Evolutionary conservation across 2,329 filamentous ascomycete genomes (phyloP), one percentile per base, ranked within the genome.

Genomic region (Aspergillus oerlinghausenensis): DNA sequence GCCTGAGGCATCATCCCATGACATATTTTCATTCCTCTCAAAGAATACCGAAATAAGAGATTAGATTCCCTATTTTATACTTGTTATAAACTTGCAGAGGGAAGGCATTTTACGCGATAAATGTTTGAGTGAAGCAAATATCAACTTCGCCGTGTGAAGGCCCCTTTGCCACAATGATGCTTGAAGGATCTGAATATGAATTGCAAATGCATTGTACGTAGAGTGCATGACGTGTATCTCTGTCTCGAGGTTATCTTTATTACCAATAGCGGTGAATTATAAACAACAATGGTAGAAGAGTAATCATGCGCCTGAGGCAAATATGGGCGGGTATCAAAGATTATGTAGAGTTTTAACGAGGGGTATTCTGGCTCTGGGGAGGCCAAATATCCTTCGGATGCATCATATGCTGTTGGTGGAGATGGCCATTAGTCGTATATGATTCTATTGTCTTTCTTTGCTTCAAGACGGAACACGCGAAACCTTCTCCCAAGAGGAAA

Each of bases 1-100:
- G 49, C 56, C 55, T 57, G 32, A 55, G 50, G 56, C 56, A 52
- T 32, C 23, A 14, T 26, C 11, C 11, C n/a, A 21, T 23, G 3
- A 47, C 14, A 25, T 17, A 38, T n/a, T 38, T 5, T 38, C 14
- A 17, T 14, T 7, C 14, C 29, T 38, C 32, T 17, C 14, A 17
- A 38, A 38, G 32, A 35, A 35, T 50, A 45, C 4, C 21, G 38
- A 26, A n/a, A 47, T 29, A 50, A 10, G 23, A 51, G 40, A 49
- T n/a, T 10, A 45, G 51, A 58, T 51, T 50, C 53, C 53, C 4
- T 7, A 17, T 32, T 2, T 38, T 17, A 38, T 38, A 6, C 5
- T 38, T 38, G 14, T 17, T 17, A 5, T 17, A 35, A 35, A 17
- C 32, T 35, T 17, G 32, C 14, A 5, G 14, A 17, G 11, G 11